A percentile compares a stretch with the other conserved stretches of the same genome.
These are phyloP conservation scores for Poa annua DNA, from an alignment of 176 grass and related monocot species.

Conservation along the genomic window DNA sequence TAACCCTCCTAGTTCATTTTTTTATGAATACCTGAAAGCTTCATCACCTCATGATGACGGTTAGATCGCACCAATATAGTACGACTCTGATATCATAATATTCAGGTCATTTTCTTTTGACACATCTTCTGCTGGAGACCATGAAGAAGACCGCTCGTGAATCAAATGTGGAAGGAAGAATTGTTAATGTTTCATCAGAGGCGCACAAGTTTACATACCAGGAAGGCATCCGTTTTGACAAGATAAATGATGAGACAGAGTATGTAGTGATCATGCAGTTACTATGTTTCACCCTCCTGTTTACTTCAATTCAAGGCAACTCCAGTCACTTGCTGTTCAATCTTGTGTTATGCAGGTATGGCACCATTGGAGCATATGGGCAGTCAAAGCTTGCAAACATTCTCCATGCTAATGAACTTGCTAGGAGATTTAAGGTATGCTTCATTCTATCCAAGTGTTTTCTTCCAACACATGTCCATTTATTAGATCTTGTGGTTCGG, in stretches of 20 bases:
- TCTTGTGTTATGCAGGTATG: conserved; percentile 61
- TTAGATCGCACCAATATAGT: background rate
- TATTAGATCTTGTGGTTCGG: background rate
- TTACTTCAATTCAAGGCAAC: background rate
- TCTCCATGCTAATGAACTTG: conserved; percentile 88
- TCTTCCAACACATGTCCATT: background rate
- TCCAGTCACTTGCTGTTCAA: conserved; percentile 36
- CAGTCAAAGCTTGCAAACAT: conserved; percentile 94
- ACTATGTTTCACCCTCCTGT: background rate
- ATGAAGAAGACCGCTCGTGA: conserved; percentile 76
- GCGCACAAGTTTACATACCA: conserved; percentile 67
- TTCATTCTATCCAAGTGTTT: background rate
- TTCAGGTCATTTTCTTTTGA: conserved; percentile 95
- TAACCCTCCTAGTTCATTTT: background rate
- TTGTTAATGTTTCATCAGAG: conserved; percentile 87
- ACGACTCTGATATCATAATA: background rate
- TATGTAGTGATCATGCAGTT: conserved; percentile 45
- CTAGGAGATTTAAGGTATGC: conserved; percentile 71
- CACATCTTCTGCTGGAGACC: conserved; percentile 78
- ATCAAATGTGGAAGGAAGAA: conserved; percentile 86
- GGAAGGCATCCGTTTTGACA: conserved; percentile 83
- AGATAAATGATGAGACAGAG: conserved; percentile 75
- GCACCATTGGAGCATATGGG: conserved; percentile 69
- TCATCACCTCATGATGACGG: background rate
- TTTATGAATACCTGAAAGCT: background rate